Evolutionary conservation across 176 grass and related monocot genomes (phyloP), one percentile per base, ranked within the genome.

Genomic region (Typha latifolia): DNA sequence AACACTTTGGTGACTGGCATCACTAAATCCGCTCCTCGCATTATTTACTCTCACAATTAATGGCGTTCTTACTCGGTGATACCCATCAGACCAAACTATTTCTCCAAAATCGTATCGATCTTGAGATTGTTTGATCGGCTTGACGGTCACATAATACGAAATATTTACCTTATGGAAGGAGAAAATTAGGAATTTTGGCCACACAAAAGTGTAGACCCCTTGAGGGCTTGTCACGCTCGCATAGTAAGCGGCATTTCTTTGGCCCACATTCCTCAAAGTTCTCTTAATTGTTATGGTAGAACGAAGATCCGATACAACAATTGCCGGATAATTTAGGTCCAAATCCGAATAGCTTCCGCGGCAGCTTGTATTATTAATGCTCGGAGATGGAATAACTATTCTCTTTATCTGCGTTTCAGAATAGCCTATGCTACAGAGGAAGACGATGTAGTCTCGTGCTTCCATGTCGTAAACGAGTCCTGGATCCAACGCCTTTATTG

Each of bases 371-470:
- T 93, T 78, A 68, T 93, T 67, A 16, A 92, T 47, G 69, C 52
- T 13, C 37, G 89, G 64, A 1, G 49, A 76, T 3, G 83, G 81
- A 61, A 80, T 62, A 62, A 97, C 78, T 78, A 97, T 81, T 49
- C 5, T 79, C 50, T 80, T 72, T 62, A 97, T 89, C 69, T 89
- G 85, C 16, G 11, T 10, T 5, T 71, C 29, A 10, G 81, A 70
- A 85, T 92, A 97, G 66, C 88, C 88, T 19, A 90, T 68, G 83
- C 72, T 74, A 69, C 94, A 99, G 72, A 93, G 86, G 69, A 82
- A 93, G 7, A 78, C 27, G 5, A 90, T 73, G 72, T 99, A 77
- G 79, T 90, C 89, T 5, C 79, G 69, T 1, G 78, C 20, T 66
- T 77, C 78, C 0, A 66, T 77, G 69, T 99, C 94, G 53, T 99